Conservation (phyloP, 495 filamentous ascomycete genomes). For the Penicillium pulvis region DNA sequence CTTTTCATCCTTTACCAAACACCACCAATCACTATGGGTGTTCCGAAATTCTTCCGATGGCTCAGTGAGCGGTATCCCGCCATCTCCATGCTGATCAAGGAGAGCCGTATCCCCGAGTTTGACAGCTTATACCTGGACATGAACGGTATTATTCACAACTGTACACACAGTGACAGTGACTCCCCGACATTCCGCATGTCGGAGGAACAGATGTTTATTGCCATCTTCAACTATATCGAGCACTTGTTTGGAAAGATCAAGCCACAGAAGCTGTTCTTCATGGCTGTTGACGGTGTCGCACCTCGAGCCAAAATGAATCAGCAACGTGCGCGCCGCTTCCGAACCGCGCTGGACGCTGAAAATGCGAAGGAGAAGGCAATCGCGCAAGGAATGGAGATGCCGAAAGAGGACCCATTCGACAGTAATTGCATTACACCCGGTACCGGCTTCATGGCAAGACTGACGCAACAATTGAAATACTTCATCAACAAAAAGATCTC, state of each 20-base stretch:
- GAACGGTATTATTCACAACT: slow-evolving; percentile 99
- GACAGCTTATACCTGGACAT: slow-evolving; percentile 98
- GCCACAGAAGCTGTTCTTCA: slow-evolving; percentile 97
- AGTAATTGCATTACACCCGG: slow-evolving; percentile 99
- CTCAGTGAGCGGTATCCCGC: slow-evolving; percentile 98
- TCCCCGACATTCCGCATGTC: slow-evolving; percentile 89
- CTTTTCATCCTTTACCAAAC: not conserved
- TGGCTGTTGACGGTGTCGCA: slow-evolving; percentile 98
- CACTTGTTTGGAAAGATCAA: slow-evolving; percentile 99
- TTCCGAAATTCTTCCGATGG: slow-evolving; percentile 96
- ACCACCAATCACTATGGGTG: slow-evolving; percentile 63
- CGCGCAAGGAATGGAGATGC: slow-evolving; percentile 83
- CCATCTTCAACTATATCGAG: slow-evolving; percentile 99
- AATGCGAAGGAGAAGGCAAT: slow-evolving; percentile 87
- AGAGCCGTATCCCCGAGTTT: slow-evolving; percentile 99
- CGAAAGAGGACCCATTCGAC: slow-evolving; percentile 94
- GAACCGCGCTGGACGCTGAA: slow-evolving; percentile 91
- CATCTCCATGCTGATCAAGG: slow-evolving; percentile 97
- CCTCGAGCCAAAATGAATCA: slow-evolving; percentile 99
- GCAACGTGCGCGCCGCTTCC: slow-evolving; percentile 92
- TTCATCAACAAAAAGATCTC: slow-evolving; percentile 99
- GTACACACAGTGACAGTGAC: slow-evolving; percentile 93
- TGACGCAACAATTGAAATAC: slow-evolving; percentile 93
- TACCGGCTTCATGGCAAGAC: slow-evolving; percentile 96
- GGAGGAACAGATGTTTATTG: slow-evolving; percentile 98